Evolutionary conservation across 805 yeast genomes (phyloP), one percentile per base, ranked within the genome.

Genomic region (Schwanniomyces yamadae): DNA sequence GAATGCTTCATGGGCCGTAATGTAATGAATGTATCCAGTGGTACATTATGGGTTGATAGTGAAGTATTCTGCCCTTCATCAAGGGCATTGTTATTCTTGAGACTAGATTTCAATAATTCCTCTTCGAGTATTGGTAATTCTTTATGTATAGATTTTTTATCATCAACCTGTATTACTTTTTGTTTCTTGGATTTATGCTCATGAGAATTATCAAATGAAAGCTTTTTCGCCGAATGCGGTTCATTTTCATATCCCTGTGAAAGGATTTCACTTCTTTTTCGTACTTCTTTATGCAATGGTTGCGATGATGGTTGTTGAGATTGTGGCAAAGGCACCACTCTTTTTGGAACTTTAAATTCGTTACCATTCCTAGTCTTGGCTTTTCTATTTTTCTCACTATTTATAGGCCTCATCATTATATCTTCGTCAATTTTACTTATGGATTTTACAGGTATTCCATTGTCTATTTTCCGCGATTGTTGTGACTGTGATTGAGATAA

Each of bases 401-500:
- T 70, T 33, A 68, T 49, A 5, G 74, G 72, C 33, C 73, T 47
- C 48, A 61, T 50, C 73, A 68, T 66, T 21, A 68, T 52, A 39
- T 67, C 71, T 39, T 66, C 69, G 37, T 68, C 72, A 14, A 67
- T 52, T 45, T 61, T 61, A 40, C 66, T 65, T 48, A 65, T 55
- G 9, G 69, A 60, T 28, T 55, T 57, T 9, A 53, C 44, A 4
- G 61, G 60, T 9, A 65, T 46, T 11, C 71, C 71, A 35, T 58
- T 61, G 27, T 67, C 73, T 15, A 66, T 57, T 39, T 61, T 67
- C 10, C 73, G 54, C 13, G 59, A 74, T 48, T 82, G 87, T 49
- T 81, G 86, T 1, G 85, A 79, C 43, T 81, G 80, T 9, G 85
- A 80, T 51, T 82, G 87, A 4, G 87, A 80, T 34, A 84, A 59